Conservation (phyloP, 2,329 filamentous ascomycete genomes). For the Cercospora zeina region DNA sequence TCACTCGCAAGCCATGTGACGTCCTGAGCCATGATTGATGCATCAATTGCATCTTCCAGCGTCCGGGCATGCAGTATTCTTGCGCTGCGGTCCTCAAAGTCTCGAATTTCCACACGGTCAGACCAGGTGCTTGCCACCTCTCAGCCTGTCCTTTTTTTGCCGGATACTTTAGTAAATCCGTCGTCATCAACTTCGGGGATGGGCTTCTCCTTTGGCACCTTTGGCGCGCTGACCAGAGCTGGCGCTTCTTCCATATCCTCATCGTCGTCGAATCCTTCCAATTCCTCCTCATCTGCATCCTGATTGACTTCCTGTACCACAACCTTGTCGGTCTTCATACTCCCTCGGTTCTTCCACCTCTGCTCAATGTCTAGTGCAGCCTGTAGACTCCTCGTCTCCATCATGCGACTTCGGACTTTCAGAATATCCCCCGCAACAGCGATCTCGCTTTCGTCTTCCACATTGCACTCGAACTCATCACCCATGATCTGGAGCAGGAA, state of each 20-base stretch:
- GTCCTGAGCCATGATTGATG: not conserved
- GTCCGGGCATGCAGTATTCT: not conserved
- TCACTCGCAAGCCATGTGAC: not conserved
- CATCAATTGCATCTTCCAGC: not conserved
- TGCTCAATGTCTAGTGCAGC: conserved; percentile 77
- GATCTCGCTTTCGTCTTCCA: conserved; percentile 83
- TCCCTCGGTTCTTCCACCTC: conserved; percentile 68
- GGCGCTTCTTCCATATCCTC: conserved; percentile 61
- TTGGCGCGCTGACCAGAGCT: conserved; percentile 54
- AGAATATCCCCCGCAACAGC: conserved; percentile 73
- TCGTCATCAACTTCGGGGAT: conserved; percentile 55
- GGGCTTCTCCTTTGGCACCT: conserved; percentile 55
- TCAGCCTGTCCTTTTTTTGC: conserved; percentile 40
- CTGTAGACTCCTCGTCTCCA: conserved; percentile 69
- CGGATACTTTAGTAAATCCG: conserved; percentile 44
- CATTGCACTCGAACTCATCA: conserved; percentile 86
- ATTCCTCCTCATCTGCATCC: conserved; percentile 50
- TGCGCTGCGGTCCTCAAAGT: not conserved
- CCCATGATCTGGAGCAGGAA: conserved; percentile 16
- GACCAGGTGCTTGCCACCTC: not conserved
- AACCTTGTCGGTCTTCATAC: conserved; percentile 61
- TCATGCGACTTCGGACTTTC: conserved; percentile 64
- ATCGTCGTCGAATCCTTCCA: conserved; percentile 54
- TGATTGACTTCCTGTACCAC: conserved; percentile 61
- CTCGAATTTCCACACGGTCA: not conserved